Evolutionary conservation across 2,329 filamentous ascomycete genomes (phyloP).

Genomic region (Paecilomyces formosus): DNA sequence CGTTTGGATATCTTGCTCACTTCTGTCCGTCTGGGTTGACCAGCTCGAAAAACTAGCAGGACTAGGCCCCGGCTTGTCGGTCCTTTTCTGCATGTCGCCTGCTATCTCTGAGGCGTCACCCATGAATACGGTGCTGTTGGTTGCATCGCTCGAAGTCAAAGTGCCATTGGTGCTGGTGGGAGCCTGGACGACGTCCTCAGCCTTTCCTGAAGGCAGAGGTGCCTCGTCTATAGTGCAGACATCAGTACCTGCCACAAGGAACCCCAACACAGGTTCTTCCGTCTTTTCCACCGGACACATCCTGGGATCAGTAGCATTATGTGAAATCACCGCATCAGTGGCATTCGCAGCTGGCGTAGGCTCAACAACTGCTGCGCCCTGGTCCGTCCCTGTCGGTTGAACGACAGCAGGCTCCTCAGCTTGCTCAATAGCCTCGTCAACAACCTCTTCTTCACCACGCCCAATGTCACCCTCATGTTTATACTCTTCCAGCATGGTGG

Average conservation of each 20-base stretch:
- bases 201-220: slow-evolving; percentile 1
- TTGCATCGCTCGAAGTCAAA: slow-evolving; percentile 1
- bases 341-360: background rate
- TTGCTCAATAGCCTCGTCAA: slow-evolving; percentile 41
- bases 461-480: slow-evolving; percentile 72
- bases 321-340: background rate
- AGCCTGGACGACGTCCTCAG: slow-evolving; percentile 12
- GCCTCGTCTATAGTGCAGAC: slow-evolving; percentile 12
- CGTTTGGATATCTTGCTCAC: slow-evolving; percentile 14
- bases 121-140: background rate
- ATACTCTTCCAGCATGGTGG: slow-evolving; percentile 88
- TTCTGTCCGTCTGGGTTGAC: slow-evolving; percentile 9
- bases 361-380: slow-evolving; percentile 4
- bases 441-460: slow-evolving; percentile 52
- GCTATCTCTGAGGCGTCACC: slow-evolving; percentile 7
- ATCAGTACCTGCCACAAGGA: background rate
- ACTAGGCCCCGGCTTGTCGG: slow-evolving; percentile 9
- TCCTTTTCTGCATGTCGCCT: slow-evolving; percentile 12
- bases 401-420: slow-evolving; percentile 10
- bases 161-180: slow-evolving; percentile 2
- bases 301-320: background rate
- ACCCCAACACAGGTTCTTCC: slow-evolving; percentile 8
- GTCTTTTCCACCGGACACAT: slow-evolving; percentile 11
- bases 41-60: slow-evolving; percentile 11
- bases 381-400: slow-evolving; percentile 23